Percentiles rank a stretch among this genome's conserved stretches.
Evolutionary conservation across 768 basidiomycete species (phyloP).

Genomic region (Mycena galopus): DNA sequence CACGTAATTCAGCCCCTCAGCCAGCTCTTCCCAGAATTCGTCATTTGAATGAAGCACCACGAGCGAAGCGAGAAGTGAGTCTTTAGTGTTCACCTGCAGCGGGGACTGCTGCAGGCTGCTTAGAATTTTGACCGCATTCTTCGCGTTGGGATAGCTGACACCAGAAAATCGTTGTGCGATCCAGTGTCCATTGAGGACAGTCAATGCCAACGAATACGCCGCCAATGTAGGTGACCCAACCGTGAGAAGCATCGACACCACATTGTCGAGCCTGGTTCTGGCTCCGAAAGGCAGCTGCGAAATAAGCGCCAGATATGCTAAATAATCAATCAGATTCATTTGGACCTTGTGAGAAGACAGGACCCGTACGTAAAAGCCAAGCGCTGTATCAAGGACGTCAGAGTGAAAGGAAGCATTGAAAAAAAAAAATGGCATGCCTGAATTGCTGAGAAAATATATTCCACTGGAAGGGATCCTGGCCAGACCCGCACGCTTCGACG

Average conservation of each 20-base stretch:
- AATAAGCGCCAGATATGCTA: constrained; percentile 52
- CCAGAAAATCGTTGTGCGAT: constrained; percentile 42
- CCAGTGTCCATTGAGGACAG: constrained; percentile 52
- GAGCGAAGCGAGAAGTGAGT: constrained; percentile 50
- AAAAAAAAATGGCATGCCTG: constrained; percentile 12
- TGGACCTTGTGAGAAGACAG: neutral
- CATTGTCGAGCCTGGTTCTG: constrained; percentile 44
- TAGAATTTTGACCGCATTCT: constrained; percentile 42
- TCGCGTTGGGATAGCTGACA: constrained; percentile 40
- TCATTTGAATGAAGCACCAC: constrained; percentile 51
- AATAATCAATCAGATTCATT: neutral
- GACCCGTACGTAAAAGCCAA: constrained; percentile 48
- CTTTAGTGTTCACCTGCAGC: constrained; percentile 43
- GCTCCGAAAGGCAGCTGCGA: constrained; percentile 57
- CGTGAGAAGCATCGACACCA: constrained; percentile 51
- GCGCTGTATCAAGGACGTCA: constrained; percentile 33
- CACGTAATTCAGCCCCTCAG: constrained; percentile 48
- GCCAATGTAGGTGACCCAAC: constrained; percentile 56
- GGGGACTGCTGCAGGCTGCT: constrained; percentile 53
- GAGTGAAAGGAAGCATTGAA: neutral
- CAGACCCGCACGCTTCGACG: constrained; percentile 38
- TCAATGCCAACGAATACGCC: constrained; percentile 53
- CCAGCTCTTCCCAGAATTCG: constrained; percentile 52
- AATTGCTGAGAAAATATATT: constrained; percentile 51
- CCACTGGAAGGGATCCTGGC: constrained; percentile 39